These are phyloP conservation scores for Excoecaria agallocha DNA, from an alignment of 345 rosid genomes.

Conservation along the genomic window DNA sequence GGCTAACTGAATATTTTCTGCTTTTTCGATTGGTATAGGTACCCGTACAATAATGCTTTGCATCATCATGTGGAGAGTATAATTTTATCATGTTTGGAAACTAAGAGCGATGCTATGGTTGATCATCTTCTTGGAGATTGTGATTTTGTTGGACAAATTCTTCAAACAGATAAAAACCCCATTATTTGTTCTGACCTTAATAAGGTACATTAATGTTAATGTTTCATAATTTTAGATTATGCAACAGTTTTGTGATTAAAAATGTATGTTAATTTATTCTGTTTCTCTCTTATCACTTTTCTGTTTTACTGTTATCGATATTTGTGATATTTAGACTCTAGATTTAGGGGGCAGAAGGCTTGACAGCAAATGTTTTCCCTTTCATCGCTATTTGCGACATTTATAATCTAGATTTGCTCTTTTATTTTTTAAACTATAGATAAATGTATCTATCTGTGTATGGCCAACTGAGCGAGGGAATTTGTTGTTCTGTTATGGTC, in stretches of 20 bases:
- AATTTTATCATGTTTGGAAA: constrained; percentile 76
- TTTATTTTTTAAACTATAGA: no score
- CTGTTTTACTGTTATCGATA: background rate
- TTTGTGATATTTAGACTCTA: background rate
- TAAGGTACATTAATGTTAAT: constrained; percentile 36
- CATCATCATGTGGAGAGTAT: constrained; percentile 97
- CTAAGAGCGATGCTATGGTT: constrained; percentile 54
- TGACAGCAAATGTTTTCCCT: no score
- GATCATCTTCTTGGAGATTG: constrained; percentile 80
- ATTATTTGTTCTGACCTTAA: constrained; percentile 47
- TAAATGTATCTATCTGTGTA: no score
- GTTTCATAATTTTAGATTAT: background rate
- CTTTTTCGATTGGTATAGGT: constrained; percentile 51
- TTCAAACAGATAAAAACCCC: constrained; percentile 68
- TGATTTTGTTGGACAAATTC: constrained; percentile 67
- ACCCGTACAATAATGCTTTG: constrained; percentile 88
- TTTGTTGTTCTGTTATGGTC: no score
- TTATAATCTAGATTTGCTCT: no score
- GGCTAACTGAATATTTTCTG: constrained; percentile 10
- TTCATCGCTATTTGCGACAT: no score
- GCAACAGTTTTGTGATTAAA: no score
- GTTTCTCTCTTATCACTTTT: background rate
- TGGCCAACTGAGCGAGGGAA: no score
- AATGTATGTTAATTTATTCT: background rate
- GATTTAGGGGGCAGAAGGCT: no score